A percentile compares a stretch with the other conserved stretches of the same genome.
These are phyloP conservation scores for Lactarius indigo DNA, from an alignment of 768 basidiomycete species.

Conservation along the genomic window DNA sequence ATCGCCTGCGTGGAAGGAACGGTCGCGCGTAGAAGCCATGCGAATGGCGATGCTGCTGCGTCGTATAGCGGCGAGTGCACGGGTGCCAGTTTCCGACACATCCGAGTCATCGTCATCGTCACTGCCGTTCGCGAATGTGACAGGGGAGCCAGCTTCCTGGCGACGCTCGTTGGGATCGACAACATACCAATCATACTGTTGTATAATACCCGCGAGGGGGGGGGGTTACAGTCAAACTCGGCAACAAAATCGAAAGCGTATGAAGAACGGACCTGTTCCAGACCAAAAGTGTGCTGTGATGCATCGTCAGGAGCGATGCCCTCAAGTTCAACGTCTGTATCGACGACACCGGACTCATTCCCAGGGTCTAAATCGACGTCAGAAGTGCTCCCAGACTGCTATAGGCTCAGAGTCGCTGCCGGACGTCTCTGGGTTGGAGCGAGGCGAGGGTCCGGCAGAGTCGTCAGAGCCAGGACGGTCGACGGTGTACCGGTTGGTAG, in stretches of 20 bases:
- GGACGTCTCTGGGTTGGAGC: slow-evolving; percentile 5
- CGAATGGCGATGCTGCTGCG: slow-evolving; percentile 21
- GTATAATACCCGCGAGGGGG: not conserved
- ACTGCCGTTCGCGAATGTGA: slow-evolving; percentile 17
- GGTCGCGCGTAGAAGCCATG: slow-evolving; percentile 10
- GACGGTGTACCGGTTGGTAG: slow-evolving; percentile 32
- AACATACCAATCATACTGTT: slow-evolving; percentile 18
- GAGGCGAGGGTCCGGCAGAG: slow-evolving; percentile 1
- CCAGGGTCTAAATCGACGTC: slow-evolving; percentile 18
- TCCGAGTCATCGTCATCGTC: slow-evolving; percentile 21
- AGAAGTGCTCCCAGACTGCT: slow-evolving; percentile 6
- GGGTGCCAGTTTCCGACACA: slow-evolving; percentile 16
- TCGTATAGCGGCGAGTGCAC: slow-evolving; percentile 14
- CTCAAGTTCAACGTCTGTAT: slow-evolving; percentile 1
- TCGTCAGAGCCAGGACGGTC: slow-evolving; percentile 10
- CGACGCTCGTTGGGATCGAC: slow-evolving; percentile 19
- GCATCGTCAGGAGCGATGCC: not conserved
- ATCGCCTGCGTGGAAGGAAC: slow-evolving; percentile 1
- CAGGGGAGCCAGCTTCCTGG: slow-evolving; percentile 18
- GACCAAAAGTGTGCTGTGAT: slow-evolving; percentile 12
- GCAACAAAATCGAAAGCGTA: not conserved
- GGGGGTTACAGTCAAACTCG: slow-evolving; percentile 11
- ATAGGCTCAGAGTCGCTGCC: slow-evolving; percentile 17
- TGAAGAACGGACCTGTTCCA: slow-evolving; percentile 11
- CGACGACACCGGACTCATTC: not conserved